Evolutionary conservation across 1,284 basidiomycete species (phyloP), one percentile per base, ranked within the genome.

Genomic region (Tylopilus orsonianus): DNA sequence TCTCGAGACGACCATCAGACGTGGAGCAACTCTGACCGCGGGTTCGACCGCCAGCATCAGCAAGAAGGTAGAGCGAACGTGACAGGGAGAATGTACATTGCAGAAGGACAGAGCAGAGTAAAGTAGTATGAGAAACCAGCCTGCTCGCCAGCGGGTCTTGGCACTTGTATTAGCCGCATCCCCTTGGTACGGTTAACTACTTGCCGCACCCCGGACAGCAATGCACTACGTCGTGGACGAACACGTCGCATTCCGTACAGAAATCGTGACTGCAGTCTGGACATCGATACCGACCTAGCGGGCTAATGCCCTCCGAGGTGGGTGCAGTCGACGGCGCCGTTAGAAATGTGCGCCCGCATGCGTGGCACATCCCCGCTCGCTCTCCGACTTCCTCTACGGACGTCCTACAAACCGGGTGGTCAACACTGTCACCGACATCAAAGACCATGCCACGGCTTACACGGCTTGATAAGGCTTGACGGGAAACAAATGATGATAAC

Each of bases 401-500:
- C 46, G 61, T 65, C 34, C 79, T 80, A 57, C 16, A 49, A 53
- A 26, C n/a, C 13, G n/a, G 29, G 27, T 20, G 26, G 48, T 55
- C 22, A 50, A 44, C 32, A 46, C 44, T 19, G 12, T 19, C 22
- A 24, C 44, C 24, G 56, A n/a, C 16, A 49, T 16, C 19, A 0
- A 18, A 13, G 13, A 30, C 33, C 33, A 36, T 45, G 35, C 6
- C 5, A 34, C n/a, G 14, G 79, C 90, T 68, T 69, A 93, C 92
- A 94, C 81, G 10, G 87, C 79, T 51, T 78, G 70, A 68, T 88
- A 96, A 8, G 85, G 76, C 59, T 85, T 85, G 22, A 95, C 93
- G 0, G 94, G 93, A 65, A 97, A 97, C 30, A 97, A 68, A 65
- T 96, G 94, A 61, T 95, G 90, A 68, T 96, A 97, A 62, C 93